Evolutionary conservation across 352 stramenopile genomes (phyloP), one percentile per base, ranked within the genome.

Genomic region (Globisporangium cylindrosporum): DNA sequence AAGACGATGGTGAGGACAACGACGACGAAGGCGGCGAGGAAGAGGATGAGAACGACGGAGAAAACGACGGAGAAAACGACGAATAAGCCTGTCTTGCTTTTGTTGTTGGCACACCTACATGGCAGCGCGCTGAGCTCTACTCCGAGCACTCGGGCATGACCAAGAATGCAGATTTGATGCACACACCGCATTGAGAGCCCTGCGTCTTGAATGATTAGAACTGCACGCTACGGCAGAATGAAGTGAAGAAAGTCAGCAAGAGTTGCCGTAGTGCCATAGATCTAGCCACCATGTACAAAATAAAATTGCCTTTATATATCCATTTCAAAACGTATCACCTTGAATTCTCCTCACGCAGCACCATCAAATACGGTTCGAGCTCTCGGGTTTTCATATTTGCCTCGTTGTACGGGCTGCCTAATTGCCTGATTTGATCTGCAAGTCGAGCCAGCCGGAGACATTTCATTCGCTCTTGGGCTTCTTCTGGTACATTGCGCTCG

Each of bases 401-500:
- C 12, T 14, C 36, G 14, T n/a, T 48, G 41, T 20, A 7, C 1
- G 43, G 5, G 18, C 18, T 20, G 43, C 18, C 18, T 22, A 3
- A 20, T 22, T n/a, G 43, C 14, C 20, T 51, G 43, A 7, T 32
- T 7, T 18, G 22, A 43, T 25, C 32, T 49, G 48, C 38, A 29
- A 22, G 48, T 59, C 12, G n/a, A 32, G n/a, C 12, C 14, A 22
- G 32, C 43, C 6, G 6, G 43, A 51, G 43, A 20, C 43, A 10
- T 12, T 59, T 70, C 51, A 72, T 70, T 73, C 49, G 60, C 56
- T 61, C 78, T 89, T 72, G 48, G 73, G 74, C 68, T 85, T 86
- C 70, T 84, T 84, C 61, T 86, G 76, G 73, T 91, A 91, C 84
- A 91, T 93, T 63, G 83, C 75, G 68, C 80, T 93, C 20, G 86